Percentiles rank a stretch among this genome's conserved stretches.
These are phyloP conservation scores for Rhizopogon vulgaris DNA, from an alignment of 768 basidiomycete genomes.

Conservation along the genomic window DNA sequence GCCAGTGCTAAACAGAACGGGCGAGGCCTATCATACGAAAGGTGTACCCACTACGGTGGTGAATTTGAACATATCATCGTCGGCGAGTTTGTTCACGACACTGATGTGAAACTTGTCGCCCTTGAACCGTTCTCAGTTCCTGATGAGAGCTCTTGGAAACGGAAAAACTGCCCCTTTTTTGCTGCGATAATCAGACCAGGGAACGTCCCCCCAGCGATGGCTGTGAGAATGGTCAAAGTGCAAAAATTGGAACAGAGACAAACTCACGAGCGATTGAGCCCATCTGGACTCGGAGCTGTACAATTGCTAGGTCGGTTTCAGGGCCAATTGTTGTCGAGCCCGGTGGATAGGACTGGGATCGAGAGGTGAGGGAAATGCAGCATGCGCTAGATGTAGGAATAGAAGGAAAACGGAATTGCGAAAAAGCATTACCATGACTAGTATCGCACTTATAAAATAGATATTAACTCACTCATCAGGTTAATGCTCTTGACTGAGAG, in stretches of 20 bases:
- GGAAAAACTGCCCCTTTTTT: not conserved
- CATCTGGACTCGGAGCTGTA: not conserved
- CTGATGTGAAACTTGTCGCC: constrained; percentile 14
- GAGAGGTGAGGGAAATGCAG: not conserved
- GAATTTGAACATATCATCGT: constrained; percentile 13
- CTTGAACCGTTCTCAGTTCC: not conserved
- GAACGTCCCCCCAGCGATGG: not conserved
- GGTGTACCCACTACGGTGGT: constrained; percentile 12
- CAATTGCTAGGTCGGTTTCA: not conserved
- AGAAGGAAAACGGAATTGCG: not conserved
- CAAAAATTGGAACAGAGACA: not conserved
- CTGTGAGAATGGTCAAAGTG: not conserved
- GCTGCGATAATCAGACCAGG: not conserved
- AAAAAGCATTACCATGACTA: not conserved
- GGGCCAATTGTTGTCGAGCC: not conserved
- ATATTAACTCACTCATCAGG: too few relatives aligned
- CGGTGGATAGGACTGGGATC: not conserved
- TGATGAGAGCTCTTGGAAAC: not conserved
- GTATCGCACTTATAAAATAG: too few relatives aligned
- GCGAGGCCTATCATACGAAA: not conserved
- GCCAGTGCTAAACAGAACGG: constrained; percentile 15
- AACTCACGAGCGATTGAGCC: not conserved
- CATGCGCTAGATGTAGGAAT: not conserved
- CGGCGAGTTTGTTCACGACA: constrained; percentile 11
- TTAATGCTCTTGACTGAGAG: too few relatives aligned